A percentile compares a stretch with the other conserved stretches of the same genome.
These are phyloP conservation scores for Mycothermus thermophilus DNA, from an alignment of 495 filamentous ascomycete genomes.

Conservation along the genomic window DNA sequence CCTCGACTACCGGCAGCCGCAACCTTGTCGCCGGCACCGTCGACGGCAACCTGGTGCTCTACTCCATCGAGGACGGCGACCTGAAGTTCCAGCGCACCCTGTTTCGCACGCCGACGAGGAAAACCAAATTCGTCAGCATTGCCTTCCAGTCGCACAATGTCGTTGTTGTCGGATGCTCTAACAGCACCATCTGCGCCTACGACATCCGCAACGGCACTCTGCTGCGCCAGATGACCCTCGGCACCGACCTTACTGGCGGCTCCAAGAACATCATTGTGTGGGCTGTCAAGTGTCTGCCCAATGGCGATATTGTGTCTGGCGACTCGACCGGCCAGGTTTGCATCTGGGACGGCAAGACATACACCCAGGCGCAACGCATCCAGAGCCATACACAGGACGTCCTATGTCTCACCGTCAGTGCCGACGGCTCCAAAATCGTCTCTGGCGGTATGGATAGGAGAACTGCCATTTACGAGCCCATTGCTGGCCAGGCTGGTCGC, in stretches of 20 bases:
- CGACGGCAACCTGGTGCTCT: conserved; percentile 73
- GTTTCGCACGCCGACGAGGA: conserved; percentile 59
- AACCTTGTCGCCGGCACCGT: conserved; percentile 81
- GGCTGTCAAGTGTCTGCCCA: conserved; percentile 73
- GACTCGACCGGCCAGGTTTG: conserved; percentile 87
- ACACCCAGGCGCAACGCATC: conserved; percentile 71
- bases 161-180: conserved; percentile 79
- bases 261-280: conserved; percentile 81
- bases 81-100: conserved; percentile 58
- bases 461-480: conserved; percentile 64
- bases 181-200: conserved; percentile 81
- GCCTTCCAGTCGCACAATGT: conserved; percentile 72
- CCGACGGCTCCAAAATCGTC: conserved; percentile 71
- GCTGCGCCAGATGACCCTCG: conserved; percentile 70
- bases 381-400: conserved; percentile 82
- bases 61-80: conserved; percentile 72
- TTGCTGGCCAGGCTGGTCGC: conserved; percentile 41
- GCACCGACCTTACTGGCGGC: conserved; percentile 57
- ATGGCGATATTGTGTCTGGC: conserved; percentile 84
- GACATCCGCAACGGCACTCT: conserved; percentile 66
- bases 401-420: conserved; percentile 64
- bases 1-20: conserved; percentile 5
- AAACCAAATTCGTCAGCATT: conserved; percentile 74
- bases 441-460: conserved; percentile 84
- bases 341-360: conserved; percentile 88